Base-by-base conservation (phyloP, 2,329 filamentous ascomycete species). In the Pseudopithomyces maydicus region DNA sequence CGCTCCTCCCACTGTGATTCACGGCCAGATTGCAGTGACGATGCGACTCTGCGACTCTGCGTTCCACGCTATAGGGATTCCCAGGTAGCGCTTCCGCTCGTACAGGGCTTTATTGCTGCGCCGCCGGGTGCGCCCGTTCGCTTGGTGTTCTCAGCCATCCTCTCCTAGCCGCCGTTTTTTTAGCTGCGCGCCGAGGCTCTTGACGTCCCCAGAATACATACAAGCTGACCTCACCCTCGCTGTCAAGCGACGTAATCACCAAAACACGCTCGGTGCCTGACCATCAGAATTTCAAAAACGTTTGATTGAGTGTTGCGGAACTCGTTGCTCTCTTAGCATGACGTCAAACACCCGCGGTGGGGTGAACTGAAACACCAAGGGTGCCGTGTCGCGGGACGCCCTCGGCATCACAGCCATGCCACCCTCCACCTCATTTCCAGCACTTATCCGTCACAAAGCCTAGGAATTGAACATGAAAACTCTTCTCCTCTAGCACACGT, bases 71-170 rank as follows among this genome's bases (percentile, higher is more conserved):
- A 32, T 29, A 14, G 11, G 12, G 22, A 50, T 41, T 33, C 20
- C n/a, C n/a, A n/a, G n/a, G 36, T 22, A 41, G 39, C 20, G 7
- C 19, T 39, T 44, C 19, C 46, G 20, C 12, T 49, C 19, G 10
- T 33, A 6, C n/a, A 38, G 3, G 35, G 38, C 38, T 10, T 42
- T 12, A 14, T 42, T 23, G 32, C 36, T 26, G 20, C 38, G 48
- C 48, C 47, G 48, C 48, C 48, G 48, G 48, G 22, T 51, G 23
- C 48, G 32, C 36, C 48, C 38, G 46, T 33, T 29, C 33, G 36
- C 26, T n/a, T 33, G 48, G 47, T 42, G 22, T 33, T 17, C 36
- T 33, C 22, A 29, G 4, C 19, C 29, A 32, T 33, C 23, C 36
- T 33, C 22, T 39, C 6, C 19, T 41, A 32, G 46, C 22, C 35